phyloP scores from a whole-genome alignment of 495 filamentous ascomycete genomes.

The Astrothelium subdiscretum region DNA sequence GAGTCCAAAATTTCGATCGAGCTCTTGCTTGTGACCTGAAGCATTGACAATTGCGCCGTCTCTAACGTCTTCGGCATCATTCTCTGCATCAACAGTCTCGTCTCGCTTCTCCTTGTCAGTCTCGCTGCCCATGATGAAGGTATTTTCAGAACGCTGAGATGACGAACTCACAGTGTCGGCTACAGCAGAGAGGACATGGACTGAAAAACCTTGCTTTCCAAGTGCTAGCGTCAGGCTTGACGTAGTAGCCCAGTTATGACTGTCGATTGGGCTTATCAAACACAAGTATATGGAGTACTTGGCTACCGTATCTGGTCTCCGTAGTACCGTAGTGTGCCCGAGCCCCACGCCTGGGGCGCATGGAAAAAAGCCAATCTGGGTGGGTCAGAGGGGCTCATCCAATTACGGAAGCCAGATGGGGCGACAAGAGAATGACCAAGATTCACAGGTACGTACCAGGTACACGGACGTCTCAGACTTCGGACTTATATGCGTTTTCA shows the following conservation, averaged over 20 bases:
- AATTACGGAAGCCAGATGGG: neutral
- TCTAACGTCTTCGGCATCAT: neutral
- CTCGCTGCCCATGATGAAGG: neutral
- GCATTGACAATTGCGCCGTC: conserved; percentile 32
- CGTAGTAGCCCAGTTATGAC: no score
- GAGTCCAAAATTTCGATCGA: conserved; percentile 45
- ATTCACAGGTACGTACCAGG: neutral
- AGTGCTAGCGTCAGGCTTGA: no score
- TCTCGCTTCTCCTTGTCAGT: conserved; percentile 7
- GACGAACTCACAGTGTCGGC: no score
- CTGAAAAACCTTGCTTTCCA: no score
- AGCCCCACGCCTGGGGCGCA: no score
- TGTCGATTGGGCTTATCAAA: no score
- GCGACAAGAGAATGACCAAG: neutral
- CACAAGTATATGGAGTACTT: no score
- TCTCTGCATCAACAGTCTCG: conserved; percentile 7
- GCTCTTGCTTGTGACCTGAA: conserved; percentile 44
- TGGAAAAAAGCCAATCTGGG: no score
- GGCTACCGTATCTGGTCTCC: no score
- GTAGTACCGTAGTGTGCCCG: no score
- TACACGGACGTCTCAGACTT: neutral
- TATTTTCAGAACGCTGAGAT: neutral
- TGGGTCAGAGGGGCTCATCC: no score
- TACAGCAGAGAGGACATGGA: no score
- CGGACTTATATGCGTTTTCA: neutral